Percentiles rank a stretch among this genome's conserved stretches.
Conservation (phyloP, 805 yeast species). For the Metschnikowia matae region DNA sequence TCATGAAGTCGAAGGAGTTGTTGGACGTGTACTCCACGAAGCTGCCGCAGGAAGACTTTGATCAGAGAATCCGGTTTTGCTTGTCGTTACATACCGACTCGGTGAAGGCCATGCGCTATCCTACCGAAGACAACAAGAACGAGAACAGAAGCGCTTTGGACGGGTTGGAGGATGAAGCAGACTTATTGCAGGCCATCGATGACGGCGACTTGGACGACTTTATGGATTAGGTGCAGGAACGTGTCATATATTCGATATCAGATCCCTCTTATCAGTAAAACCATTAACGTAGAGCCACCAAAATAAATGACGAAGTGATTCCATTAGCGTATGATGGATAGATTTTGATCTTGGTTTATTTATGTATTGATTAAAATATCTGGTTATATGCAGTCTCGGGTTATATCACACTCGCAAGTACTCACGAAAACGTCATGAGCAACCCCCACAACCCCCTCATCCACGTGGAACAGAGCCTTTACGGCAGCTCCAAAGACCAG, state of each 20-base stretch:
- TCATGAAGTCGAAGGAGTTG: conserved; percentile 84
- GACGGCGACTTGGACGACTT: conserved; percentile 54
- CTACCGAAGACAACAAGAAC: conserved; percentile 39
- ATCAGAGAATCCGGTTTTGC: conserved; percentile 91
- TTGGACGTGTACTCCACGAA: conserved; percentile 82
- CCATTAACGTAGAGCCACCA: too few relatives aligned
- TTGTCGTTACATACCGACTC: conserved; percentile 85
- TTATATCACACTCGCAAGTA: not conserved
- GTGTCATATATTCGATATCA: too few relatives aligned
- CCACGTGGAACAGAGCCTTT: conserved; percentile 26
- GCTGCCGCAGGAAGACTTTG: conserved; percentile 82
- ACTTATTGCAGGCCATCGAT: conserved; percentile 44
- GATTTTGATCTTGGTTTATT: too few relatives aligned
- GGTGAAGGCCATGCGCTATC: conserved; percentile 93
- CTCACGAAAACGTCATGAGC: conserved; percentile 5
- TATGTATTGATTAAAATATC: not conserved
- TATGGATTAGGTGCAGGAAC: conserved; percentile 30
- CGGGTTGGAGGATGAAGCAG: conserved; percentile 38
- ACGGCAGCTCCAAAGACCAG: conserved; percentile 33
- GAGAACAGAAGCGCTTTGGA: conserved; percentile 30
- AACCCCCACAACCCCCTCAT: conserved; percentile 13
- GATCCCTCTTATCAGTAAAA: too few relatives aligned
- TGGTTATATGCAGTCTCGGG: not conserved
- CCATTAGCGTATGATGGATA: too few relatives aligned
- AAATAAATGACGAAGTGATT: too few relatives aligned